Evolutionary conservation across 106 monocot genomes (phyloP).

Genomic region (Iris macrosiphon): DNA sequence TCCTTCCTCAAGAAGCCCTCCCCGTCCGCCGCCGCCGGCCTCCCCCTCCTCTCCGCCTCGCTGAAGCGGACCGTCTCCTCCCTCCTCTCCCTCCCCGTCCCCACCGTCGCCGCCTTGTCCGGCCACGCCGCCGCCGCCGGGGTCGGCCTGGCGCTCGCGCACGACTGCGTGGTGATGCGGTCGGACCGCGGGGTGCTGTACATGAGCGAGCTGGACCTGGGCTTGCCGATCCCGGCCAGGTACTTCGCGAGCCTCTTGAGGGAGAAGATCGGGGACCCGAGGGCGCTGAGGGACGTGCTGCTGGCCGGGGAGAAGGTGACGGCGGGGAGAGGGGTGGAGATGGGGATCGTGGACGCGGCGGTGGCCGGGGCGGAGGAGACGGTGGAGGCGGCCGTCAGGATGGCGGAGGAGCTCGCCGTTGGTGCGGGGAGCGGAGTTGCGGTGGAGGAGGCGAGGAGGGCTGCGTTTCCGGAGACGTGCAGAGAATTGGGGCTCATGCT

Average conservation of each 20-base stretch:
- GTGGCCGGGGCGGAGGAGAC: conserved; percentile 27
- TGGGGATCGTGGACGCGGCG: conserved; percentile 38
- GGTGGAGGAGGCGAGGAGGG: conserved; percentile 31
- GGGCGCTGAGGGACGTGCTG: conserved; percentile 16
- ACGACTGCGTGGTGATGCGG: conserved; percentile 33
- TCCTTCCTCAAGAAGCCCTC: conserved; percentile 27
- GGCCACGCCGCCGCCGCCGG: no score
- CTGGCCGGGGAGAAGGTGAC: conserved; percentile 30
- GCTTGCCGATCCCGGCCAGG: conserved; percentile 21
- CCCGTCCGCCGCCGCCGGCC: conserved; percentile 6
- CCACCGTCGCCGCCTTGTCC: conserved; percentile 15
- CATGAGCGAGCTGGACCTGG: conserved; percentile 50
- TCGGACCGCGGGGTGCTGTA: conserved; percentile 42
- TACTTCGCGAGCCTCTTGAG: conserved; percentile 29
- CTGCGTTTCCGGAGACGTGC: conserved; percentile 22
- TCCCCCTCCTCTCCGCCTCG: conserved; percentile 9
- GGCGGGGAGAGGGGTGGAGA: conserved; percentile 31
- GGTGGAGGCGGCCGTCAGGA: conserved; percentile 31
- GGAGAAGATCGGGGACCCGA: conserved; percentile 32
- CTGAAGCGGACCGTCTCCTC: conserved; percentile 22
- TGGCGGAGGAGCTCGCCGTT: conserved; percentile 45
- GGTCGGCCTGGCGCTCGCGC: no score
- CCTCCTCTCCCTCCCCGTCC: conserved; percentile 45
- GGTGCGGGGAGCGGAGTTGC: conserved; percentile 37
- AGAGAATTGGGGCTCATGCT: conserved; percentile 16